Conservation (phyloP, 1,284 basidiomycete genomes). For the Leucoagaricus sp. region DNA sequence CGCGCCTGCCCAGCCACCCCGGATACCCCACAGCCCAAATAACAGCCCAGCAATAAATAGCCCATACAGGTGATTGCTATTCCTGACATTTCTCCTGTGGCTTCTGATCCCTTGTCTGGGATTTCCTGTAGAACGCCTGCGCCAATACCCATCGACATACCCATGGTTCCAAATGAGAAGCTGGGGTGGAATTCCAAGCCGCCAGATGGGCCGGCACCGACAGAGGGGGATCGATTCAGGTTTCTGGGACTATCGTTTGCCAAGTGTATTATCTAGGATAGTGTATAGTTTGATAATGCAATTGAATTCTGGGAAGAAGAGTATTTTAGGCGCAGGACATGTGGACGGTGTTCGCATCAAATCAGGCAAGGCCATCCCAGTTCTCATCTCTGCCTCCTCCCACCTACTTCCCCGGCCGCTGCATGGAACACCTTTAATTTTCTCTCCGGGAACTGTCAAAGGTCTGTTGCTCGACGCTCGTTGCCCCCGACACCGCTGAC, state of each 20-base stretch:
- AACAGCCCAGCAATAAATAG: neutral
- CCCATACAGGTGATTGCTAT: slow-evolving; percentile 9
- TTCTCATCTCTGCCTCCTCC: slow-evolving; percentile 9
- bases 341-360: slow-evolving; percentile 10
- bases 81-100: neutral
- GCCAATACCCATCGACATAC: neutral
- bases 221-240: slow-evolving; percentile 20
- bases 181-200: neutral
- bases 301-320: slow-evolving; percentile 14
- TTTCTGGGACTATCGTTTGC: slow-evolving; percentile 35
- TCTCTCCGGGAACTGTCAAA: slow-evolving; percentile 25
- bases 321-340: slow-evolving; percentile 12
- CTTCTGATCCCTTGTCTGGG: neutral
- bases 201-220: neutral
- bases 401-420: slow-evolving; percentile 21
- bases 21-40: neutral
- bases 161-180: neutral
- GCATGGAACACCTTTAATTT: slow-evolving; percentile 44
- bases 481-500: neutral
- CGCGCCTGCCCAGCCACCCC: neutral
- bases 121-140: neutral
- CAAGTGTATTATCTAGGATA: slow-evolving; percentile 29
- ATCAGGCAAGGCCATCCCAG: slow-evolving; percentile 7
- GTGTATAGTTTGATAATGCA: slow-evolving; percentile 9
- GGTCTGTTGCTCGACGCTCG: slow-evolving; percentile 8